Evolutionary conservation across 2,329 filamentous ascomycete genomes (phyloP).

Genomic region (Neopestalotiopsis sp.): DNA sequence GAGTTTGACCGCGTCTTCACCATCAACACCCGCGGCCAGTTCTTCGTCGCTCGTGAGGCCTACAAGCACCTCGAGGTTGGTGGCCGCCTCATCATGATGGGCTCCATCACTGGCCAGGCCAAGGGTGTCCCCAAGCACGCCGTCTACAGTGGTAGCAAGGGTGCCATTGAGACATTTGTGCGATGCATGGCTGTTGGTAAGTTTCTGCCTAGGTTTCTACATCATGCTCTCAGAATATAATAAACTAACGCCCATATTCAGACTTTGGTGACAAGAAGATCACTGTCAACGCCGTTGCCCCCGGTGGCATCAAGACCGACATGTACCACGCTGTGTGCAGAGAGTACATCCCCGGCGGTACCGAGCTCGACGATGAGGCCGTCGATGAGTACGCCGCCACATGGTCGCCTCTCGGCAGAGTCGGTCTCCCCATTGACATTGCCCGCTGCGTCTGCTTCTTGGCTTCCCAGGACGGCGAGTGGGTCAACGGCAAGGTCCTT

Average conservation of each 20-base stretch:
- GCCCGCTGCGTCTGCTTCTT: conserved; percentile 67
- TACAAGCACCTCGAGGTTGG: conserved; percentile 72
- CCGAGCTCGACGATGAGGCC: conserved; percentile 60
- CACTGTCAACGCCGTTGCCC: conserved; percentile 71
- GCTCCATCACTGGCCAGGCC: conserved; percentile 70
- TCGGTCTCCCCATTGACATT: conserved; percentile 72
- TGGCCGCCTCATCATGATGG: conserved; percentile 76
- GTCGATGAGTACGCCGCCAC: conserved; percentile 68
- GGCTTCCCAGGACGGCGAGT: conserved; percentile 52
- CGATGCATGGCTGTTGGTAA: conserved; percentile 73
- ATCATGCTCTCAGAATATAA: not conserved
- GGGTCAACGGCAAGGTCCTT: conserved; percentile 46
- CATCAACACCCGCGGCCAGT: conserved; percentile 72
- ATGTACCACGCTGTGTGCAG: conserved; percentile 72
- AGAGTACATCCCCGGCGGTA: conserved; percentile 66
- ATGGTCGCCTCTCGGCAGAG: conserved; percentile 69
- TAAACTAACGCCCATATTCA: conserved; percentile 6
- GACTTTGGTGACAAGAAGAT: conserved; percentile 72
- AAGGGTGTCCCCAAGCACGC: conserved; percentile 73
- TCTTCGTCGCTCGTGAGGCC: conserved; percentile 74
- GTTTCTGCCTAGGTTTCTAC: conserved; percentile 27
- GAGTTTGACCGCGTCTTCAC: conserved; percentile 75
- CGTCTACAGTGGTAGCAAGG: conserved; percentile 78
- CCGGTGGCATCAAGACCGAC: conserved; percentile 71
- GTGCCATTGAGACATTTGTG: conserved; percentile 78